A percentile compares a stretch with the other conserved stretches of the same genome.
Conservation (phyloP, 2,329 filamentous ascomycete species). For the Cordyceps sp. region DNA sequence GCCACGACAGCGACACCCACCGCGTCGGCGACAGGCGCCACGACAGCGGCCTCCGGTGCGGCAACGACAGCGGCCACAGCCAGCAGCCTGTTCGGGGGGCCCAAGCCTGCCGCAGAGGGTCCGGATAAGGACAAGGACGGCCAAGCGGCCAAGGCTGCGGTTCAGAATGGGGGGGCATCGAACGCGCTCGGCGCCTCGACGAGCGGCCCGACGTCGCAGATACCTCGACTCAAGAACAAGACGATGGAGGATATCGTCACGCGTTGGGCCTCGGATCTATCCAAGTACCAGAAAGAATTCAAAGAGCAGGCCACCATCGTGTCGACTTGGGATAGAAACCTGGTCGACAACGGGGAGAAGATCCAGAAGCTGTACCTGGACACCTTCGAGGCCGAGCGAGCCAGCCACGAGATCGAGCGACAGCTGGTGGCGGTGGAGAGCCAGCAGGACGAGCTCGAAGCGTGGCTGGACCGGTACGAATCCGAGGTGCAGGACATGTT, state of each 20-base stretch:
- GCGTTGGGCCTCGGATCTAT: conserved; percentile 85
- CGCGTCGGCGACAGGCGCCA: background rate
- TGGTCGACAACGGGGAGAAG: conserved; percentile 89
- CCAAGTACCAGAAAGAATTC: conserved; percentile 95
- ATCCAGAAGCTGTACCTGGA: conserved; percentile 85
- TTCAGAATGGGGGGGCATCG: conserved; percentile 14
- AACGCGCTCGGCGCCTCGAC: conserved; percentile 53
- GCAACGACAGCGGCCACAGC: conserved; percentile 8
- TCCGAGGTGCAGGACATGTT: conserved; percentile 82
- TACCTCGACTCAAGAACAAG: conserved; percentile 90
- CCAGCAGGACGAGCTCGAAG: conserved; percentile 79
- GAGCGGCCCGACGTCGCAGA: conserved; percentile 62
- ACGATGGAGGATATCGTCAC: conserved; percentile 99
- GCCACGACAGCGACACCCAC: conserved; percentile 9
- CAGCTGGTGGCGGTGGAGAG: conserved; percentile 80
- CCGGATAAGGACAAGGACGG: conserved; percentile 9
- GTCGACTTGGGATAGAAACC: conserved; percentile 75
- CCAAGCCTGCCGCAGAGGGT: conserved; percentile 14
- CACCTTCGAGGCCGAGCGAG: conserved; percentile 85
- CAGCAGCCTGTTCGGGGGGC: conserved; percentile 15
- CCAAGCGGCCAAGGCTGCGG: conserved; percentile 9
- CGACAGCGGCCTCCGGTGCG: conserved; percentile 8
- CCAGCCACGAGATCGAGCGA: conserved; percentile 84
- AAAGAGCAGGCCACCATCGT: conserved; percentile 78
- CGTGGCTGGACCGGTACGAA: conserved; percentile 84